Evolutionary conservation across 1,284 basidiomycete species (phyloP).

Genomic region (Stereum hirsutum): DNA sequence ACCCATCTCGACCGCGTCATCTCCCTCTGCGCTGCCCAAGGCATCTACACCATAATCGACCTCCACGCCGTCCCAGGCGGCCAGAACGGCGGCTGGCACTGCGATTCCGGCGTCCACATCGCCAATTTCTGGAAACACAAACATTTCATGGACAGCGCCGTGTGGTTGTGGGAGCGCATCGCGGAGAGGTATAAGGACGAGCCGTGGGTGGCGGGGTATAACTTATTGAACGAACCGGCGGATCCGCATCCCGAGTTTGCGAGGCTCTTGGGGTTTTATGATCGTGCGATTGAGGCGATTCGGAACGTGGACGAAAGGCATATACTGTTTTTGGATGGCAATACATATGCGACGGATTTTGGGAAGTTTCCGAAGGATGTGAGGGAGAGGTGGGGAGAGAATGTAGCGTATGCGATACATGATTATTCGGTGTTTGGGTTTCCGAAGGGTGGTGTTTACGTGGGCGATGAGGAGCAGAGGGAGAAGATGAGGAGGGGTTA

Average conservation of each 20-base stretch:
- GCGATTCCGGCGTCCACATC: slow-evolving; percentile 42
- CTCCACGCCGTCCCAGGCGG: slow-evolving; percentile 55
- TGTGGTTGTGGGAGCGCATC: slow-evolving; percentile 65
- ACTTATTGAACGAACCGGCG: slow-evolving; percentile 70
- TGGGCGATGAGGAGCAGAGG: slow-evolving; percentile 42
- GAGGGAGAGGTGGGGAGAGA: slow-evolving; percentile 38
- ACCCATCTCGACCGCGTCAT: slow-evolving; percentile 56
- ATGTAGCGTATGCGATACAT: slow-evolving; percentile 70
- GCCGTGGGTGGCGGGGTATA: slow-evolving; percentile 64
- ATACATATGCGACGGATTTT: slow-evolving; percentile 72
- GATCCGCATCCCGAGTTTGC: slow-evolving; percentile 36
- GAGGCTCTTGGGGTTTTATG: slow-evolving; percentile 52
- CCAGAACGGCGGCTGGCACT: slow-evolving; percentile 49
- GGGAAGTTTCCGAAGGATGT: slow-evolving; percentile 54
- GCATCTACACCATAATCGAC: slow-evolving; percentile 54
- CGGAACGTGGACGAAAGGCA: slow-evolving; percentile 55
- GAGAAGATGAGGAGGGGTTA: slow-evolving; percentile 43
- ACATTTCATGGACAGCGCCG: slow-evolving; percentile 65
- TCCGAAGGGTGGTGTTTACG: slow-evolving; percentile 48
- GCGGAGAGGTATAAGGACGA: slow-evolving; percentile 58
- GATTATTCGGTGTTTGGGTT: slow-evolving; percentile 70
- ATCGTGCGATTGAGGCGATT: slow-evolving; percentile 54
- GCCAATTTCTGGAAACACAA: slow-evolving; percentile 66
- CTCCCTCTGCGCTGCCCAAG: slow-evolving; percentile 45
- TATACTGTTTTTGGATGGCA: slow-evolving; percentile 60